Evolutionary conservation across 1,284 basidiomycete species (phyloP).

Genomic region (Moesziomyces parantarcticus): DNA sequence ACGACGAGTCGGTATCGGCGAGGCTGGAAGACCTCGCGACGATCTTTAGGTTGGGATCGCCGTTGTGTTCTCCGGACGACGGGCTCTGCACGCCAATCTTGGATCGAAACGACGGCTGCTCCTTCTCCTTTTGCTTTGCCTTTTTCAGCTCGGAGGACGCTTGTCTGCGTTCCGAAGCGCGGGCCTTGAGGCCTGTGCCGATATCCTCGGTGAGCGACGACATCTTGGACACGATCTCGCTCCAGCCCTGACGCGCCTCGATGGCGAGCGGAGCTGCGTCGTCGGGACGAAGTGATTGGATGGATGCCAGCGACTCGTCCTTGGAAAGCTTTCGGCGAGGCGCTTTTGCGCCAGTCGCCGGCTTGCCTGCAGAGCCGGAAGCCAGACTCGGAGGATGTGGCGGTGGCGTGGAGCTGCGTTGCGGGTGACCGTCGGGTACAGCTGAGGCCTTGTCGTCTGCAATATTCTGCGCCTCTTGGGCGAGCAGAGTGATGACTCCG

Average conservation of each 20-base stretch:
- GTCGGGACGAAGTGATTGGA: constrained; percentile 26
- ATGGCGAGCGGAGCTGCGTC: constrained; percentile 30
- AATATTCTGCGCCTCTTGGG: constrained; percentile 34
- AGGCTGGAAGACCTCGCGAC: constrained; percentile 34
- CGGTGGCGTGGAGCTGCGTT: too few relatives aligned
- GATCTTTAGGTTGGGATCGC: constrained; percentile 25
- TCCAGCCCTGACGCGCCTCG: constrained; percentile 56
- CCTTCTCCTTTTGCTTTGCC: background rate
- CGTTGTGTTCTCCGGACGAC: constrained; percentile 3
- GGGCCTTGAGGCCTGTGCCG: constrained; percentile 10
- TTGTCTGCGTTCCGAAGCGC: constrained; percentile 15
- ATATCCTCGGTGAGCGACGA: constrained; percentile 32
- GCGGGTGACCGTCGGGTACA: constrained; percentile 3
- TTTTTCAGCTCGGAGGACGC: background rate
- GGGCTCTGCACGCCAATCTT: background rate
- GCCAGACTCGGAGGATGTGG: background rate
- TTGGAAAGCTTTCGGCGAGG: constrained; percentile 20
- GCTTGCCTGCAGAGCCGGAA: background rate
- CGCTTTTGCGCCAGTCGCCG: background rate
- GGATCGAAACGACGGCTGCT: background rate
- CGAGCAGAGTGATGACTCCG: constrained; percentile 40
- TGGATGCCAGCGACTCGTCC: constrained; percentile 24
- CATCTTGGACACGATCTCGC: constrained; percentile 51
- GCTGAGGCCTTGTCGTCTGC: constrained; percentile 32
- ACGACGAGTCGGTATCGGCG: constrained; percentile 30